Conservation (phyloP, 805 yeast species). For the Metschnikowia santaceciliae region DNA sequence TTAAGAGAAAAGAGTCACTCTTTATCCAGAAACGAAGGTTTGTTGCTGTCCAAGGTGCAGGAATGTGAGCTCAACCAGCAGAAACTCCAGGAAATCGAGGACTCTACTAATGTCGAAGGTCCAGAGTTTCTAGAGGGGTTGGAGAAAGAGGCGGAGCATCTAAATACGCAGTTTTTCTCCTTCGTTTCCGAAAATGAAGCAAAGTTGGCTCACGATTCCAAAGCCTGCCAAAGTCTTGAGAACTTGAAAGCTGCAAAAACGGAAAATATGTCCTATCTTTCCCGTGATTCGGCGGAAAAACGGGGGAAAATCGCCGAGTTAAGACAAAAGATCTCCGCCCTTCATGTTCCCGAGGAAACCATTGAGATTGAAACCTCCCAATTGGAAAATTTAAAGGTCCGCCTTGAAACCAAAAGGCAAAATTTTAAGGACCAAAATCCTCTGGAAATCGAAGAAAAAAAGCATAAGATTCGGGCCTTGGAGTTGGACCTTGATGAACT, state of each 20-base stretch:
- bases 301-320: background rate
- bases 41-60: constrained; percentile 43
- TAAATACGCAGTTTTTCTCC: background rate
- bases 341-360: constrained; percentile 43
- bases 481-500: constrained; percentile 47
- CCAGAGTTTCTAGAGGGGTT: background rate
- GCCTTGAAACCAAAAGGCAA: constrained; percentile 24
- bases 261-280: constrained; percentile 40
- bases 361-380: constrained; percentile 43
- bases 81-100: constrained; percentile 5
- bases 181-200: background rate
- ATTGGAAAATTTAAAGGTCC: constrained; percentile 35
- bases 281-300: background rate
- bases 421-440: constrained; percentile 25
- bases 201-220: background rate
- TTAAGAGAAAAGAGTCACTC: constrained; percentile 24
- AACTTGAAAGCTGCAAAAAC: constrained; percentile 23
- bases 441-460: constrained; percentile 37
- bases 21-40: constrained; percentile 46
- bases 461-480: constrained; percentile 23
- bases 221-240: background rate
- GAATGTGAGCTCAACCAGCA: constrained; percentile 24
- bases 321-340: constrained; percentile 28
- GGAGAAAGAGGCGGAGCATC: background rate
- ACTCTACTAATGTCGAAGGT: background rate